Evolutionary conservation across 441 rosid genomes (phyloP).

Genomic region (Caryocar brasiliense): DNA sequence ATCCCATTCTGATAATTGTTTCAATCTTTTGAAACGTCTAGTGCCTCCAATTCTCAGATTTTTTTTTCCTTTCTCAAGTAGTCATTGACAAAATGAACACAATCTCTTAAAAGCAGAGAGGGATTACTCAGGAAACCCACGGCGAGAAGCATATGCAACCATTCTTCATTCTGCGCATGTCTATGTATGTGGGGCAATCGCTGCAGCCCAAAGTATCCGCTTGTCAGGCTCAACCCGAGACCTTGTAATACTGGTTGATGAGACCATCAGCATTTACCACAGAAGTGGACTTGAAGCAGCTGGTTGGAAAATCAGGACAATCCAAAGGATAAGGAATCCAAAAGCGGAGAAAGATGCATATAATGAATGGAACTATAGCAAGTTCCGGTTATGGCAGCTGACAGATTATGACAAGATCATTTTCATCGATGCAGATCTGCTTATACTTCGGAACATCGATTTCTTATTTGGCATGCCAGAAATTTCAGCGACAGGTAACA

Average conservation of each 20-base stretch:
- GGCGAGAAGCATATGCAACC: conserved; percentile 83
- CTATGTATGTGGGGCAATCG: conserved; percentile 89
- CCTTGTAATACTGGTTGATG: conserved; percentile 83
- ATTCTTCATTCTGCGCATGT: conserved; percentile 89
- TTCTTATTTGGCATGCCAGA: conserved; percentile 84
- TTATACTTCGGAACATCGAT: conserved; percentile 77
- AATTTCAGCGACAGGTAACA: conserved; percentile 84
- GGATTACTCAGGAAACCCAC: conserved; percentile 40
- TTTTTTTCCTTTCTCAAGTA: neutral
- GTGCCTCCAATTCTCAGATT: neutral
- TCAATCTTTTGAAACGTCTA: too few species aligned
- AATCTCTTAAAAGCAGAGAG: conserved; percentile 27
- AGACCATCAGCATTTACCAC: conserved; percentile 66
- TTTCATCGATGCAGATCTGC: conserved; percentile 80
- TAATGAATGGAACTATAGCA: conserved; percentile 96
- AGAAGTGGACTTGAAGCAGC: conserved; percentile 86
- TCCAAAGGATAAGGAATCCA: conserved; percentile 80
- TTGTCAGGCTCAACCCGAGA: conserved; percentile 73
- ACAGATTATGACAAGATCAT: conserved; percentile 82
- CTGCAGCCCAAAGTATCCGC: conserved; percentile 84
- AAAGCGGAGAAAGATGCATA: conserved; percentile 92
- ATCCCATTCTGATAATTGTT: too few species aligned
- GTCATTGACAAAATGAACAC: neutral
- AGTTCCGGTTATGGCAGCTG: conserved; percentile 83
- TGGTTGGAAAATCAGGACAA: conserved; percentile 78